Conservation (phyloP, 2,329 filamentous ascomycete genomes). For the Neofusicoccum umdonicola region DNA sequence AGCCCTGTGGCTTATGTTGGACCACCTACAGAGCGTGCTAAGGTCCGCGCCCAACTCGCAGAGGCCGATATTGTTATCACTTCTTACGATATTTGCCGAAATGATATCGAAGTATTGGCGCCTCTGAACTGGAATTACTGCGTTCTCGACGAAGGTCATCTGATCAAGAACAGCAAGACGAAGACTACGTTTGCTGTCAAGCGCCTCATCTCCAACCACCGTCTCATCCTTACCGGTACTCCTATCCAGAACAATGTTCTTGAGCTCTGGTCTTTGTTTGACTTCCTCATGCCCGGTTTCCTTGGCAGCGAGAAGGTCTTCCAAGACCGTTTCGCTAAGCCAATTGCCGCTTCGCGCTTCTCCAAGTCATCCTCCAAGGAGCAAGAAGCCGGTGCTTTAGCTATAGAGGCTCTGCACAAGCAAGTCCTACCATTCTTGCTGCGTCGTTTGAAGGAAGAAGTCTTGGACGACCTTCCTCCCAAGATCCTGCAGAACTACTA, state of each 20-base stretch:
- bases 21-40: constrained; percentile 74
- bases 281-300: constrained; percentile 99
- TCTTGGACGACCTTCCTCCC: constrained; percentile 89
- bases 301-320: constrained; percentile 96
- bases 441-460: constrained; percentile 94
- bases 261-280: constrained; percentile 95
- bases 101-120: constrained; percentile 82
- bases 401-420: constrained; percentile 97
- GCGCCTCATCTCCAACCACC: constrained; percentile 83
- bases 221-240: constrained; percentile 92
- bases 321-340: constrained; percentile 89
- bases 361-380: constrained; percentile 98
- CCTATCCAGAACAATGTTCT: constrained; percentile 98
- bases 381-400: constrained; percentile 92
- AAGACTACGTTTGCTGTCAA: constrained; percentile 96
- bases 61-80: constrained; percentile 92
- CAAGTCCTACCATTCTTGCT: constrained; percentile 96
- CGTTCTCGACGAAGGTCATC: constrained; percentile 92
- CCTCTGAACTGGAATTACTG: constrained; percentile 95
- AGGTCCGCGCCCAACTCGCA: constrained; percentile 66
- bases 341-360: constrained; percentile 89
- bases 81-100: constrained; percentile 96
- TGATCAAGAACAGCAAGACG: constrained; percentile 98
- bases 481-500: constrained; percentile 99
- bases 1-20: constrained; percentile 88